Conservation (phyloP, 2,329 filamentous ascomycete genomes). For the Dothideomycetes sp. region DNA sequence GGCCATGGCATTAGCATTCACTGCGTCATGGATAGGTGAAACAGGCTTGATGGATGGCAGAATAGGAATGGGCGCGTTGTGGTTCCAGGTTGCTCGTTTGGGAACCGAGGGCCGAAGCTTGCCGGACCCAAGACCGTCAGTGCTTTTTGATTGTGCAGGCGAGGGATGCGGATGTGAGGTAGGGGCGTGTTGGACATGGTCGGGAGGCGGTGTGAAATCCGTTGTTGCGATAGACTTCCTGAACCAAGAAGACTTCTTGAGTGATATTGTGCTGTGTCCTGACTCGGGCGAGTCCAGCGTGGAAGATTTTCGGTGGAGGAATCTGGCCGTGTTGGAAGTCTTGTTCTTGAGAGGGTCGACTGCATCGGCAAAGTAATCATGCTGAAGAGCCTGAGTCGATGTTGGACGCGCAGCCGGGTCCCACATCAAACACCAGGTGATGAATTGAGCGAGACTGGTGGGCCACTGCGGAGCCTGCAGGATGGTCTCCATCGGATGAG, state of each 20-base stretch:
- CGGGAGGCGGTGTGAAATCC: conserved; percentile 58
- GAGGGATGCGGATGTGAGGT: conserved; percentile 32
- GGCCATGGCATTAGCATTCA: conserved; percentile 50
- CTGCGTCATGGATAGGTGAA: conserved; percentile 88
- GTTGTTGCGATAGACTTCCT: conserved; percentile 84
- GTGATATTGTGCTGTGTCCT: conserved; percentile 49
- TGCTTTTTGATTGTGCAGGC: conserved; percentile 35
- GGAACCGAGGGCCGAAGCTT: conserved; percentile 51
- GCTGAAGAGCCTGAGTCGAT: conserved; percentile 83
- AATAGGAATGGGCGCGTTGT: conserved; percentile 91
- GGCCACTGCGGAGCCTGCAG: conserved; percentile 89
- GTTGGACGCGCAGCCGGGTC: conserved; percentile 88
- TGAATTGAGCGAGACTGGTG: conserved; percentile 75
- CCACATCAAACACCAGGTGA: conserved; percentile 99
- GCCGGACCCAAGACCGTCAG: conserved; percentile 34
- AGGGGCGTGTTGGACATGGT: conserved; percentile 33
- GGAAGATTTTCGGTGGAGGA: conserved; percentile 83
- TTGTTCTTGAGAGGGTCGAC: conserved; percentile 88
- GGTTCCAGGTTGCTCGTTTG: conserved; percentile 92
- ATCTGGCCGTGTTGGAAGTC: conserved; percentile 74
- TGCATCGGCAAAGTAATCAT: conserved; percentile 90
- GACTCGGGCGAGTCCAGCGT: conserved; percentile 59
- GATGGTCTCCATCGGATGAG: conserved; percentile 91
- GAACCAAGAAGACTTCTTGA: conserved; percentile 89
- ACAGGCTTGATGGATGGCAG: conserved; percentile 89